Percentiles rank a stretch among this genome's conserved stretches.
Conservation (phyloP, 306 rosid species). For the Ochetophila trinervis region DNA sequence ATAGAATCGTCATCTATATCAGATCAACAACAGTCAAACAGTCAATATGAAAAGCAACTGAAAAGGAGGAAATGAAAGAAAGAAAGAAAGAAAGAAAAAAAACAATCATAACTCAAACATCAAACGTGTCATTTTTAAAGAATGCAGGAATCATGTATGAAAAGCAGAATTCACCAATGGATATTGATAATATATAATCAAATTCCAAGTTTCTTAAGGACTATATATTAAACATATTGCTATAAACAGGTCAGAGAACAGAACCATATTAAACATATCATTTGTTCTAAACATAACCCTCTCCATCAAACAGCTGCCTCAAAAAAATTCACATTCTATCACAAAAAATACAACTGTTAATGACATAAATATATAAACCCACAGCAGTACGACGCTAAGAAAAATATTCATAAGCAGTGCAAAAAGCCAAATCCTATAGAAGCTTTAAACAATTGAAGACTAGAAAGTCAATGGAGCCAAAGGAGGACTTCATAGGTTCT, state of each 20-base stretch:
- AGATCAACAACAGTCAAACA: too few relatives aligned
- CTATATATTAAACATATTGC: too few relatives aligned
- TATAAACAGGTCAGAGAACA: not conserved
- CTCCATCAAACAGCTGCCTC: not conserved
- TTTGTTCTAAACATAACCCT: not conserved
- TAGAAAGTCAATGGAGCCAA: not conserved
- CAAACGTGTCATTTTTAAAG: too few relatives aligned
- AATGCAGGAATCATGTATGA: too few relatives aligned
- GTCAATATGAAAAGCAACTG: too few relatives aligned
- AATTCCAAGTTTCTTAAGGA: too few relatives aligned
- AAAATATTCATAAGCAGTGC: not conserved
- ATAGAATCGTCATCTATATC: not conserved
- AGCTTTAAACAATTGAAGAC: not conserved
- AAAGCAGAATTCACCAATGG: too few relatives aligned
- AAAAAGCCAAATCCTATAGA: not conserved
- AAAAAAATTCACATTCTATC: not conserved
- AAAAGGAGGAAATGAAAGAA: too few relatives aligned
- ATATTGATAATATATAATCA: too few relatives aligned
- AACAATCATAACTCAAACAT: too few relatives aligned
- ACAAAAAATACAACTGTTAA: slow-evolving; percentile 5
- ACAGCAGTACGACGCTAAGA: not conserved
- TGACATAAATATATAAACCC: not conserved
- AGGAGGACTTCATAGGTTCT: not conserved
- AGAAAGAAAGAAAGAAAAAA: too few relatives aligned
- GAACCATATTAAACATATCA: not conserved